Base-by-base conservation (phyloP, 768 basidiomycete species). In the Rhizopogon vesiculosus region DNA sequence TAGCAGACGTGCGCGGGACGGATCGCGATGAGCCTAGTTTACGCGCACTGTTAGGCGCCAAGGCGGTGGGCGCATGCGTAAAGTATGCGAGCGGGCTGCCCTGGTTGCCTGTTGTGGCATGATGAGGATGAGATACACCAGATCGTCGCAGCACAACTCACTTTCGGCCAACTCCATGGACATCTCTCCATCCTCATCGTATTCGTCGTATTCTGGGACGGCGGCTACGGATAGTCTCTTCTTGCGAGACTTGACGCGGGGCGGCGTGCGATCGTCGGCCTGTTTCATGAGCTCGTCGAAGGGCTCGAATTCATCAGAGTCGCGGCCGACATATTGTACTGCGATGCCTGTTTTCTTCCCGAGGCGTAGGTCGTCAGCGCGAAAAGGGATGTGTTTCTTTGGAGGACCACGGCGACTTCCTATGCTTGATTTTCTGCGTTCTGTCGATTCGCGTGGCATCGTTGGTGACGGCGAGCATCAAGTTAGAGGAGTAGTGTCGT, bases 281-380 rank as follows among this genome's bases (percentile, higher is more conserved):
- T 88, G 86, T 50, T 79, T 77, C 45, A 91, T 78, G 51, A 92
- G 66, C 63, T 89, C 79, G 54, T 87, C 87, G 67, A 91, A 91
- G 0, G 84, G 86, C 67, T 92, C 89, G 66, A 91, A 91, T 29
- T 88, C 90, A 68, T 91, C 90, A 25, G 87, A 87, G 65, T 81
- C 83, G 61, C 83, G 84, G 58, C 86, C 82, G 54, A 91, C 82
- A 63, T 81, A 80, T 40, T 72, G 78, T 13, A 91, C 84, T 0
- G 81, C 76, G 53, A 90, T 78, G 5, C 90, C 90, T 0, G 90
- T 92, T 66, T 84, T 88, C 78, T 89, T 91, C 16, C 90, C 90
- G 54, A 85, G 87, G 49, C 81, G 81, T 10, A 83, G 81, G 61
- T 91, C 86, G 60, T 90, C 87, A 3, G 87, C 89, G 48, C 86